These are phyloP conservation scores for Nasturtium officinale DNA, from an alignment of 345 rosid genomes.

Conservation along the genomic window DNA sequence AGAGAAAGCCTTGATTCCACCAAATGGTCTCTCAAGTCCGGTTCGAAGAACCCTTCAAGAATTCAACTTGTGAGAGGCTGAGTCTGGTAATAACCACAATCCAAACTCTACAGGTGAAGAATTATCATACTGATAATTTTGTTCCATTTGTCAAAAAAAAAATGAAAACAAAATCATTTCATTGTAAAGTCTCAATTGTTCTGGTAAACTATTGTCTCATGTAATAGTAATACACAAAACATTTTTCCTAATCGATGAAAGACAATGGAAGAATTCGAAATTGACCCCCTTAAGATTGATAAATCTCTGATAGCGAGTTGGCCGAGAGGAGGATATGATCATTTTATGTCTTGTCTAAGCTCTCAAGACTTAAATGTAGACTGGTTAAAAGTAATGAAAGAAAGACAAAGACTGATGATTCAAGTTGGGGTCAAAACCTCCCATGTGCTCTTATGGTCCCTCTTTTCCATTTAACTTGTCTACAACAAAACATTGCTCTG, in stretches of 20 bases:
- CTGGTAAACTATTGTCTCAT: slow-evolving; percentile 20
- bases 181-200: slow-evolving; percentile 35
- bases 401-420: slow-evolving; percentile 32
- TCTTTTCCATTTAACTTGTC: slow-evolving; percentile 34
- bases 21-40: slow-evolving; percentile 65
- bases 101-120: slow-evolving; percentile 18
- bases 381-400: slow-evolving; percentile 36
- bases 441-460: slow-evolving; percentile 45
- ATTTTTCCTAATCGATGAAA: slow-evolving; percentile 11
- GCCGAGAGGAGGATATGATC: slow-evolving; percentile 25
- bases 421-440: slow-evolving; percentile 35
- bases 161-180: background rate
- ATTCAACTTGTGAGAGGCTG: slow-evolving; percentile 48
- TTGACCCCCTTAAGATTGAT: slow-evolving; percentile 14
- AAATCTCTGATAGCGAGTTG: slow-evolving; percentile 29
- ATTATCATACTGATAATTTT: slow-evolving; percentile 4
- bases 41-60: slow-evolving; percentile 70
- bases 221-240: slow-evolving; percentile 37
- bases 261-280: background rate
- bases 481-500: slow-evolving; percentile 10
- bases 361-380: slow-evolving; percentile 37
- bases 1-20: slow-evolving; percentile 50
- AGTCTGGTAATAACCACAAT: slow-evolving; percentile 34
- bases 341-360: slow-evolving; percentile 36
- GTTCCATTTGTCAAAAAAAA: background rate